Percentiles rank a stretch among this genome's conserved stretches.
These are phyloP conservation scores for Ascochyta rabiei DNA, from an alignment of 2,329 filamentous ascomycete species.

Conservation along the genomic window DNA sequence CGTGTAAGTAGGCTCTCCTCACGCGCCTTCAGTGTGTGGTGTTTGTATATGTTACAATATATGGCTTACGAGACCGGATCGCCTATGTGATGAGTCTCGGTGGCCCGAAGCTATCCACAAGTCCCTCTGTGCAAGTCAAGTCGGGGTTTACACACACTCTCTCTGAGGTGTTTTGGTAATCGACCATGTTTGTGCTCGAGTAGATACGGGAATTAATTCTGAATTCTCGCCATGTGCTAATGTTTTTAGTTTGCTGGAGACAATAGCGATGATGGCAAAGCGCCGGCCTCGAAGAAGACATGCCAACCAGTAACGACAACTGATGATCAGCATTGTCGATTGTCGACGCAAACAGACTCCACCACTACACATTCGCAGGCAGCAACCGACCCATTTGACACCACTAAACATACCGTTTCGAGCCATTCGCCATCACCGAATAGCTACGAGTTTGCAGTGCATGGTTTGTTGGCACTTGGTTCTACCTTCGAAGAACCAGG, in stretches of 20 bases:
- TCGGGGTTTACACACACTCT: too few relatives aligned
- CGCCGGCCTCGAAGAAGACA: background rate
- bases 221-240: background rate
- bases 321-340: background rate
- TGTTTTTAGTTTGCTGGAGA: background rate
- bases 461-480: slow-evolving; percentile 28
- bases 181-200: too few relatives aligned
- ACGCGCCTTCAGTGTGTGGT: background rate
- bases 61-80: too few relatives aligned
- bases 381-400: background rate
- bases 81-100: too few relatives aligned
- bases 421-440: slow-evolving; percentile 19
- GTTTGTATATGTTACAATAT: too few relatives aligned
- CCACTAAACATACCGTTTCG: background rate
- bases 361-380: background rate
- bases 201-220: too few relatives aligned
- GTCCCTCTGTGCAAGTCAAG: too few relatives aligned
- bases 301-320: background rate
- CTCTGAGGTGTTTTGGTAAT: too few relatives aligned
- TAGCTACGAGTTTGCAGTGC: slow-evolving; percentile 29
- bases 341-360: background rate
- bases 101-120: too few relatives aligned
- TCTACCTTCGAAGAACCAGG: background rate
- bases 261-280: background rate
- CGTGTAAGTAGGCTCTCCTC: slow-evolving; percentile 7